Percentiles rank a stretch among this genome's conserved stretches.
phyloP scores from a whole-genome alignment of 2,329 filamentous ascomycete species.

The Phyllosticta paracitricarpa region DNA sequence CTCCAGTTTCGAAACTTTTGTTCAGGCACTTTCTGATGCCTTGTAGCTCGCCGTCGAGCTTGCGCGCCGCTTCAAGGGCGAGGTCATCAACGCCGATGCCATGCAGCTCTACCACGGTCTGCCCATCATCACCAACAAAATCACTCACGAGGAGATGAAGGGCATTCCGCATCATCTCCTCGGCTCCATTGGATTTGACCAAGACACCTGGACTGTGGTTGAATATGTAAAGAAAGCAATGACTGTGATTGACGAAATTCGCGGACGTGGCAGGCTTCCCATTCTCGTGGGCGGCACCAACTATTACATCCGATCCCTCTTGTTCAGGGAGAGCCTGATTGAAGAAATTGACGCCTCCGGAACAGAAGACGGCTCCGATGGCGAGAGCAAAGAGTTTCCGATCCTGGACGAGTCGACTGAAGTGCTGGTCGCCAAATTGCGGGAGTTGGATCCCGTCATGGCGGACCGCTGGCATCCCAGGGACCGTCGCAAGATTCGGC shows the following conservation, averaged over 20 bases:
- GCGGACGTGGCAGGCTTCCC: constrained; percentile 65
- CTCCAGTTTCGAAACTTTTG: not conserved
- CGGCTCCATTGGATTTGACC: constrained; percentile 62
- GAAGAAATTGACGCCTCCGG: constrained; percentile 26
- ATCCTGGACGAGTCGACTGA: constrained; percentile 65
- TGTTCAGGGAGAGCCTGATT: constrained; percentile 64
- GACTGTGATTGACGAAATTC: constrained; percentile 65
- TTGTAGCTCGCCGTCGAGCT: constrained; percentile 78
- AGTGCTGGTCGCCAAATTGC: constrained; percentile 60
- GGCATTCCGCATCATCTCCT: constrained; percentile 83
- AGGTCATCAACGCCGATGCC: constrained; percentile 93
- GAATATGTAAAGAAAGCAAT: constrained; percentile 64
- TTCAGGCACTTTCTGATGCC: constrained; percentile 20
- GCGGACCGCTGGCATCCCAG: constrained; percentile 90
- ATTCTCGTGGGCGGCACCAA: constrained; percentile 91
- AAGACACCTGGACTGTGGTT: constrained; percentile 75
- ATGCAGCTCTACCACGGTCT: constrained; percentile 95
- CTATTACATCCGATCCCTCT: constrained; percentile 83
- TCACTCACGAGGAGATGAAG: constrained; percentile 61
- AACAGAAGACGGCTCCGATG: constrained; percentile 18
- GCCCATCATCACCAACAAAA: constrained; percentile 92
- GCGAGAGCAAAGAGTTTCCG: constrained; percentile 38
- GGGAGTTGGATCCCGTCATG: constrained; percentile 79
- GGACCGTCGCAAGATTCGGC: constrained; percentile 77
- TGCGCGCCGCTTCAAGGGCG: constrained; percentile 73